Conservation (phyloP, 352 stramenopile genomes). For the Phytophthora pseudosyringae region DNA sequence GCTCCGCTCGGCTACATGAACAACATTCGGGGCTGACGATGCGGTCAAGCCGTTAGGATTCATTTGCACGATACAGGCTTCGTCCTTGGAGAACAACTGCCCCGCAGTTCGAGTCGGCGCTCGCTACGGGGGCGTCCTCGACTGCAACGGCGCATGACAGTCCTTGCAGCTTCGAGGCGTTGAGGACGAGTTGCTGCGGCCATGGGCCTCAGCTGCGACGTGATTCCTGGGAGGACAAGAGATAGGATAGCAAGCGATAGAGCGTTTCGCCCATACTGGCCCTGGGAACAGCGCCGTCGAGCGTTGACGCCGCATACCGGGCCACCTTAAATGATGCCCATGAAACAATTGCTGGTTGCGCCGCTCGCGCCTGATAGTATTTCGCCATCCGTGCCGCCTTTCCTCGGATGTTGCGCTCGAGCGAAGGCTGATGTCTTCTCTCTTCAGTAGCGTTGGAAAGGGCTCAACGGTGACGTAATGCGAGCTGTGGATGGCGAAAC, state of each 20-base stretch:
- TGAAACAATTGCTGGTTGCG: not conserved
- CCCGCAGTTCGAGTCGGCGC: too few relatives aligned
- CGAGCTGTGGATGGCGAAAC: not conserved
- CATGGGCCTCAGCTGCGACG: not conserved
- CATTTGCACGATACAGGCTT: conserved; percentile 2
- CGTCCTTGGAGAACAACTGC: not conserved
- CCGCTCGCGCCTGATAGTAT: not conserved
- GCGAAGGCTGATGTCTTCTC: conserved; percentile 1
- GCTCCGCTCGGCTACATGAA: conserved; percentile 8
- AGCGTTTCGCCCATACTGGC: conserved; percentile 1
- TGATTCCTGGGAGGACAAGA: not conserved
- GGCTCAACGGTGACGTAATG: not conserved
- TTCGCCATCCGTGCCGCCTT: not conserved
- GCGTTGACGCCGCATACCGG: not conserved
- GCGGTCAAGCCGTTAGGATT: conserved; percentile 3
- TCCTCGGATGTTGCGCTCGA: not conserved
- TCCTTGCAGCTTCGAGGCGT: not conserved
- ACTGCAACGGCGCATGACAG: not conserved
- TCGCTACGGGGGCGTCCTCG: not conserved
- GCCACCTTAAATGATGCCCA: not conserved
- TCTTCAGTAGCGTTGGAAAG: not conserved
- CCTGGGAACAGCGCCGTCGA: not conserved
- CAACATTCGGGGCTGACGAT: not conserved
- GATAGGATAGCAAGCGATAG: not conserved
- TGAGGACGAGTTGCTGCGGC: not conserved